phyloP scores from a whole-genome alignment of 805 yeast species.

The Saccharomycopsis selenospora region DNA sequence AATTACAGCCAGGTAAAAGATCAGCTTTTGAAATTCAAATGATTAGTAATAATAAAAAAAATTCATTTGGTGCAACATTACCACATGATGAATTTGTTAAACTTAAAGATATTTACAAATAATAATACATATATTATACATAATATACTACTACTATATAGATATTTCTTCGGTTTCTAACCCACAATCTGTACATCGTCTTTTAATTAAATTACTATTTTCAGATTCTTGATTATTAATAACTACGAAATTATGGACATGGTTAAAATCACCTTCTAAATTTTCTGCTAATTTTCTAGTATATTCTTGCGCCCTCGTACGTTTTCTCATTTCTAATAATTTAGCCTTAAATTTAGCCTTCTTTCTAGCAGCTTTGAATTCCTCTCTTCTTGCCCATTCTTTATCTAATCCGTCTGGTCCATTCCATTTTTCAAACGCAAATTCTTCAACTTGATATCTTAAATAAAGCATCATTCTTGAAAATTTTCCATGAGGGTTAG shows the following conservation, averaged over 20 bases:
- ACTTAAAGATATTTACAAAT: slow-evolving; percentile 36
- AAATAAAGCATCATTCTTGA: slow-evolving; percentile 89
- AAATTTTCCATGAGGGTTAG: slow-evolving; percentile 90
- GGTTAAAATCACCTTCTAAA: slow-evolving; percentile 46
- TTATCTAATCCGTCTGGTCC: slow-evolving; percentile 78
- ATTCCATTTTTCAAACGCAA: slow-evolving; percentile 92
- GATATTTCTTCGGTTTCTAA: slow-evolving; percentile 68
- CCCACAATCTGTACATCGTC: slow-evolving; percentile 77
- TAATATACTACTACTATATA: background rate
- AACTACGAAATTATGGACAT: slow-evolving; percentile 68
- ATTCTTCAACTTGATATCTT: slow-evolving; percentile 88
- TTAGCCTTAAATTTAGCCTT: slow-evolving; percentile 76
- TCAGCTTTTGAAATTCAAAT: slow-evolving; percentile 39
- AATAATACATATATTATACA: too few relatives aligned
- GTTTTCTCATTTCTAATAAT: slow-evolving; percentile 79
- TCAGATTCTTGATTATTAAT: slow-evolving; percentile 40
- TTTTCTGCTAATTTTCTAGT: slow-evolving; percentile 63
- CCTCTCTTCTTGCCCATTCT: slow-evolving; percentile 88
- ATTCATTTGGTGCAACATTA: slow-evolving; percentile 39
- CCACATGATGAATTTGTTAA: slow-evolving; percentile 37
- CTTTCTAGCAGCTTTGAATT: slow-evolving; percentile 57
- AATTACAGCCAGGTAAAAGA: slow-evolving; percentile 36
- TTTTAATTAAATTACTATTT: slow-evolving; percentile 34
- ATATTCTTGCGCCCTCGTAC: slow-evolving; percentile 85
- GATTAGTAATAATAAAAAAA: slow-evolving; percentile 34